Evolutionary conservation across 805 yeast species (phyloP), one percentile per base, ranked within the genome.

Genomic region (Zygotorulaspora danielsina): DNA sequence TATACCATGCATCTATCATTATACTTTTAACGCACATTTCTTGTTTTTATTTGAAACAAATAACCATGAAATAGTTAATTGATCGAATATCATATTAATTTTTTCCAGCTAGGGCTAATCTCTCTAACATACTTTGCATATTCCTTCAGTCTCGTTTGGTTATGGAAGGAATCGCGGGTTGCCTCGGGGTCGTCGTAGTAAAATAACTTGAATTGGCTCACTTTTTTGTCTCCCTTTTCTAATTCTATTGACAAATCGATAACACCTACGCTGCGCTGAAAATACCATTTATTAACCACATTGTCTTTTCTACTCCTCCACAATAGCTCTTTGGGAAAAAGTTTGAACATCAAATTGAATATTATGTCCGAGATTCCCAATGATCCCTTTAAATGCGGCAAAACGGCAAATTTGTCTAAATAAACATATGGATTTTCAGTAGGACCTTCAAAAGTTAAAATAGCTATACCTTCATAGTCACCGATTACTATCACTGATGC

Each of bases 211-310:
- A 63, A 63, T 6, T 53, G 51, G 32, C 63, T 59, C 7, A 54
- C 50, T 19, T 51, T 49, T 3, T 53, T 50, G n/a, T 56, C 54
- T 11, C 70, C 71, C 57, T 35, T 55, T 36, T 33, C 63, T 36
- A 55, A 29, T 31, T 65, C 65, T 2, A 61, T 57, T 2, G 67
- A 63, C 12, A 81, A 55, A 36, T 72, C 69, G 19, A 79, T 55
- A 19, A 81, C 79, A 1, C 95, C 95, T 12, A 71, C 66, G 28
- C 95, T 81, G 46, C 98, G 70, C 55, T 93, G 97, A 62, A 90
- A 93, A 58, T 90, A 90, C 98, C 98, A 93, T 56, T 88, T 88
- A 66, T 93, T 93, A 6, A 93, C 96, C 0, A 96, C 96, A 60
- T 93, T 93, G 39, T 66, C 75, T 42, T 73, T 74, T 32, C 95